A percentile compares a stretch with the other conserved stretches of the same genome.
Conservation (phyloP, 73 alveolate species). For the Paramecium octaurelia region DNA sequence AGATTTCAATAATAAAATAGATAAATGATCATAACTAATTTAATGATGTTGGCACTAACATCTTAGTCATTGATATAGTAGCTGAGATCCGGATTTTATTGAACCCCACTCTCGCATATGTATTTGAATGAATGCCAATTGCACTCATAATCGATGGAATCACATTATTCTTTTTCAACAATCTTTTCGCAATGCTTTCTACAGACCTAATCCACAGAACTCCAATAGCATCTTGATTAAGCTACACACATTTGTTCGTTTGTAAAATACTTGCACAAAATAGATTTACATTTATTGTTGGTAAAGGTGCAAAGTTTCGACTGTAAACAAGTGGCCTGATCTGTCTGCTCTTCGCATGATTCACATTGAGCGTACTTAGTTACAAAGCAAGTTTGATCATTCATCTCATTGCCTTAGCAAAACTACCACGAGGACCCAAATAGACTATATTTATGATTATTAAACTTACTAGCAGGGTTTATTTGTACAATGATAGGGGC, state of each 20-base stretch:
- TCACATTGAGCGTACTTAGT: neutral
- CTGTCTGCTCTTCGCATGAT: neutral
- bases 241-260: neutral
- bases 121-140: neutral
- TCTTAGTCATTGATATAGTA: neutral
- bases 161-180: neutral
- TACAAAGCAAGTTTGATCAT: slow-evolving; percentile 2
- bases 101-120: neutral
- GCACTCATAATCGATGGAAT: neutral
- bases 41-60: neutral
- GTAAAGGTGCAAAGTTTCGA: neutral
- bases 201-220: neutral
- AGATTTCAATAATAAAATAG: neutral
- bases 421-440: slow-evolving; percentile 16
- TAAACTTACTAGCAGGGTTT: neutral
- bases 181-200: neutral
- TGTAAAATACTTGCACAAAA: neutral
- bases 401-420: slow-evolving; percentile 19
- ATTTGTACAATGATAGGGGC: neutral
- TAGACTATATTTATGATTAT: neutral
- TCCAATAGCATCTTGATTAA: neutral
- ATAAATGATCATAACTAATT: neutral
- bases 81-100: slow-evolving; percentile 1
- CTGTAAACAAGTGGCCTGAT: neutral
- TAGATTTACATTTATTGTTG: neutral